These are phyloP conservation scores for Apiospora phragmitis DNA, from an alignment of 2,329 filamentous ascomycete species.

Conservation along the genomic window DNA sequence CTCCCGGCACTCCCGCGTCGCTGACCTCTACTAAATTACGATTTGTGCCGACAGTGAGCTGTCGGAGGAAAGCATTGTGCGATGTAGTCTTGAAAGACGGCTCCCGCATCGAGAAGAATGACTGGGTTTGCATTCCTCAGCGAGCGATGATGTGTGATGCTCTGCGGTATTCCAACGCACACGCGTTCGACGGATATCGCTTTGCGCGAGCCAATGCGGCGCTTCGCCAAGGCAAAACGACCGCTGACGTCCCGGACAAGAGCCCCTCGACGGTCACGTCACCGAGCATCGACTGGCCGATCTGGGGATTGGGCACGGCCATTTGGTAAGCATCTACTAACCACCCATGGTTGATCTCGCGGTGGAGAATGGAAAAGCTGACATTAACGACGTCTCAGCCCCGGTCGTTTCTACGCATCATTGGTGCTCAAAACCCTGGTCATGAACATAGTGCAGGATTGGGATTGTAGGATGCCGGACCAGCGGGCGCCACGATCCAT, in stretches of 20 bases:
- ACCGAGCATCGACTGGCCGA: background rate
- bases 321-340: background rate
- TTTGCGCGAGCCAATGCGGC: background rate
- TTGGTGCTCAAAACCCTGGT: slow-evolving; percentile 10
- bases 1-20: no score
- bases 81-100: background rate
- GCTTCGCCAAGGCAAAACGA: no score
- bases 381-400: no score
- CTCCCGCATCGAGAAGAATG: background rate
- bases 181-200: slow-evolving; percentile 1
- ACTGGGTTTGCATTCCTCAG: slow-evolving; percentile 4
- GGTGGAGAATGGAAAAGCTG: no score
- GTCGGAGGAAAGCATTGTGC: background rate
- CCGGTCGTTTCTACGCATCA: slow-evolving; percentile 11
- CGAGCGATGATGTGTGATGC: background rate
- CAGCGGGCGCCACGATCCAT: background rate
- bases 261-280: background rate
- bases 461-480: slow-evolving; percentile 8
- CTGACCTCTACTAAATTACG: background rate
- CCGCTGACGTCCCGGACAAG: background rate
- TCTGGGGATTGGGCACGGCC: slow-evolving; percentile 6
- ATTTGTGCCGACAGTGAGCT: background rate
- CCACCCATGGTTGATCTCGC: no score
- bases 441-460: slow-evolving; percentile 4
- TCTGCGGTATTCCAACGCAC: background rate